Base-by-base conservation (phyloP, 2,329 filamentous ascomycete genomes). In the Ploettnerulaceae sp. region DNA sequence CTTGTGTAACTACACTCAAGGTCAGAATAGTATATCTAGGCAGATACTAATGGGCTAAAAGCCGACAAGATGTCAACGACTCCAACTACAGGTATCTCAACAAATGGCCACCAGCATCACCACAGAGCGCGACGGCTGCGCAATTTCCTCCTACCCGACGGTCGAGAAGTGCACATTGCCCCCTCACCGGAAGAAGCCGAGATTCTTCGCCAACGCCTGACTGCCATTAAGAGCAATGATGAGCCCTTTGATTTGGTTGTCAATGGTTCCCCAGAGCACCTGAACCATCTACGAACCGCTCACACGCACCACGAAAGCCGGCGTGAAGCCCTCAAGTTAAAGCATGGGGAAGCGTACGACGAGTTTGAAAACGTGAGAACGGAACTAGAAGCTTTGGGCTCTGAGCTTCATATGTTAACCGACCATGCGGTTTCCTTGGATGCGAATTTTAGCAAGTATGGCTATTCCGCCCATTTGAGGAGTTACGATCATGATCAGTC, bases 371-470 rank as follows among this genome's bases (percentile, higher is more conserved):
- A 69, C 38, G 70, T 79, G 7, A 72, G 75, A 33, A 58, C 63
- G 7, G 73, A 81, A 52, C 66, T 83, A 8, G 71, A 76, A 47
- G 63, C 64, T 0, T 66, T 82, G n/a, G 69, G 68, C 8, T 54
- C 58, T 1, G 77, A 82, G 60, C 63, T 83, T 4, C 52, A 54
- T 40, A 67, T 71, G 51, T 64, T 82, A 41, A 72, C 69, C 2
- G 71, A 74, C 47, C 74, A 79, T 56, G 69, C 72, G 3, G 71
- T 77, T n/a, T 58, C 72, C 14, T 65, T 83, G 17, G 75, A 77
- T 55, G 76, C 77, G 25, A 82, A 76, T 58, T 83, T 83, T 59
- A 71, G 71, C 45, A 78, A 77, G 57, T 84, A 79, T 65, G 80
- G 81, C 1, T 84, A 81, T 58, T 71, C 70, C 38, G 77, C 78